Conservation (phyloP, 495 filamentous ascomycete species). For the Tuber magnatum region DNA sequence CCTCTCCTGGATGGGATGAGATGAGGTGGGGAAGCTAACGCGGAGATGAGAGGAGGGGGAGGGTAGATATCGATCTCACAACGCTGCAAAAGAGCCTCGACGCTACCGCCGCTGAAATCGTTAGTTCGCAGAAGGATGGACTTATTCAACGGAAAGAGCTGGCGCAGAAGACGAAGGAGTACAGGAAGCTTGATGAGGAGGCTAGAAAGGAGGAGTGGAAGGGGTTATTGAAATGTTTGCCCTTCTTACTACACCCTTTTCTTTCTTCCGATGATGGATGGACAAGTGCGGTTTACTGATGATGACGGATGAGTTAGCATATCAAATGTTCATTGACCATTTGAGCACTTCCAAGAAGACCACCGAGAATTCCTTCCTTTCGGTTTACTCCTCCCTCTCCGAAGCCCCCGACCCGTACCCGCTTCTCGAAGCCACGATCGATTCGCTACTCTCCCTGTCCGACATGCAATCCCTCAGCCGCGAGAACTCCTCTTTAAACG, state of each 20-base stretch:
- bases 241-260: background rate
- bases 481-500: slow-evolving; percentile 80
- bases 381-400: slow-evolving; percentile 84
- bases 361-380: slow-evolving; percentile 82
- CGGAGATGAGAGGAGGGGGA: slow-evolving; percentile 26
- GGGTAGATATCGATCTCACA: slow-evolving; percentile 76
- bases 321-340: slow-evolving; percentile 94
- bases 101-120: slow-evolving; percentile 84
- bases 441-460: slow-evolving; percentile 56
- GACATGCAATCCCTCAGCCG: slow-evolving; percentile 51
- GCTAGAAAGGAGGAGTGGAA: slow-evolving; percentile 83
- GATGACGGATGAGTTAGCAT: slow-evolving; percentile 51
- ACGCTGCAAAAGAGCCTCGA: slow-evolving; percentile 81
- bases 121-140: slow-evolving; percentile 81
- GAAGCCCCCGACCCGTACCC: slow-evolving; percentile 97
- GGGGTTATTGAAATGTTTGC: slow-evolving; percentile 69
- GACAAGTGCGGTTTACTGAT: slow-evolving; percentile 12
- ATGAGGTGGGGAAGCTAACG: slow-evolving; percentile 18
- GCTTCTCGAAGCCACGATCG: slow-evolving; percentile 88
- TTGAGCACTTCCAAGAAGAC: slow-evolving; percentile 90
- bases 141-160: slow-evolving; percentile 92
- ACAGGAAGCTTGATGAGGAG: slow-evolving; percentile 86
- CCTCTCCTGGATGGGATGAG: background rate
- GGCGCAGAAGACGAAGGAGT: slow-evolving; percentile 97
- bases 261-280: background rate